Base-by-base conservation (phyloP, 2,329 filamentous ascomycete genomes). In the Eutypella sp. region DNA sequence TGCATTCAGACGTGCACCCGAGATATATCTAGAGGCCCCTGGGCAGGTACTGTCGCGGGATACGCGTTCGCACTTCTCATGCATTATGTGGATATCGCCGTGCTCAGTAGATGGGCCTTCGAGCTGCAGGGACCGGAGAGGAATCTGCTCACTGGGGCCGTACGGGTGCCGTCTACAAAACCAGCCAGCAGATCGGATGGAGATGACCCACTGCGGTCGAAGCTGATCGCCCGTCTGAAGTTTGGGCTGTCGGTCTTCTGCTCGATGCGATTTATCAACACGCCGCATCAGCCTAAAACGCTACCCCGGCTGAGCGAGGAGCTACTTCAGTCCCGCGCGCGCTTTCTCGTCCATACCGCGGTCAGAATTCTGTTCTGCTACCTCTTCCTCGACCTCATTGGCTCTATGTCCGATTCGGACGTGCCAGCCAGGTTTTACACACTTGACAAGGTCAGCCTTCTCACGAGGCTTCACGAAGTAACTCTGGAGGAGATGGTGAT, bases 181-280 rank as follows among this genome's bases (percentile, higher is more conserved):
- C 4, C 27, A 41, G 33, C 18, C 5, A 38, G 31, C 4, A n/a
- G n/a, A n/a, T n/a, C n/a, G n/a, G n/a, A n/a, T n/a, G n/a, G n/a
- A n/a, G n/a, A n/a, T n/a, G n/a, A n/a, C n/a, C n/a, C n/a, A n/a
- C n/a, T n/a, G n/a, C 23, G 31, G 6, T 34, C 43, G 13, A 4
- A 18, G 6, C 22, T 29, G 19, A n/a, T 20, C 25, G 23, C 41
- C 19, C 48, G 42, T 29, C 2, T 46, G 39, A 45, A 41, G 20
- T 50, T 48, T 38, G 48, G 48, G 29, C 33, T 50, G 15, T 34
- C 39, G 23, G 37, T 44, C 11, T 42, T 50, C 43, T 48, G 47
- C 36, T 50, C 46, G n/a, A 48, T 45, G 46, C 48, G 48, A 25
- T 50, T 50, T 16, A 34, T 46, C 27, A 50, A 48, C 25, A 50